Base-by-base conservation (phyloP, 1,284 basidiomycete genomes). In the Trametes pubescens region DNA sequence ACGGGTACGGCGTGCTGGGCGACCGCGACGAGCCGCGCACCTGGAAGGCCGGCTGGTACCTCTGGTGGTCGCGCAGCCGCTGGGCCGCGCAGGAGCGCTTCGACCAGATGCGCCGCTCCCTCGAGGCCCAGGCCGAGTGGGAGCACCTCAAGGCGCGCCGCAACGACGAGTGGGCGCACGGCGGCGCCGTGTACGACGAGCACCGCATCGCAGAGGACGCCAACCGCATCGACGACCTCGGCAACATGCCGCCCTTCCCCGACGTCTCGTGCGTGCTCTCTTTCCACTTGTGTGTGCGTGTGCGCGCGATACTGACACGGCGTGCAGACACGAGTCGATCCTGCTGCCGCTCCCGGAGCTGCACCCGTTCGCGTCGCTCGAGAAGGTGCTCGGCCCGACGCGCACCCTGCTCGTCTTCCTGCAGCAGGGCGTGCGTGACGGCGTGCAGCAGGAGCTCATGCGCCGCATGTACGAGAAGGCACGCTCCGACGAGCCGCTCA, bases 11-110 rank as follows among this genome's bases (percentile, higher is more conserved):
- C 6, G 16, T 0, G 40, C 26, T 16, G 24, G 29, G 24, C 10
- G 21, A 38, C 37, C 37, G 0, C 38, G 46, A 22, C 48, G 63
- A 48, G 13, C 37, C 35, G 47, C 60, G 37, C 38, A 52, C 84
- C 69, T 93, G 91, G 91, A 81, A 90, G 58, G 86, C 88, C 70
- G 90, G 91, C 1, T 89, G 84, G 83, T 93, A 93, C 71, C 68
- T 93, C 44, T 92, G 90, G 90, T 82, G 83, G 53, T 84, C 84
- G 26, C 81, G 81, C 62, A 86, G 81, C 57, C 79, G 80, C 43
- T 80, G 79, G 75, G 84, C 82, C 13, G 80, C 83, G 13, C 79
- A 84, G 67, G 84, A 89, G 72, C 87, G 85, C 71, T 73, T 87
- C 59, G 76, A 83, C 26, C 78, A 81, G 58, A 91, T 92, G 89